phyloP scores from a whole-genome alignment of 2,329 filamentous ascomycete genomes.

The Verticillium isaacii region DNA sequence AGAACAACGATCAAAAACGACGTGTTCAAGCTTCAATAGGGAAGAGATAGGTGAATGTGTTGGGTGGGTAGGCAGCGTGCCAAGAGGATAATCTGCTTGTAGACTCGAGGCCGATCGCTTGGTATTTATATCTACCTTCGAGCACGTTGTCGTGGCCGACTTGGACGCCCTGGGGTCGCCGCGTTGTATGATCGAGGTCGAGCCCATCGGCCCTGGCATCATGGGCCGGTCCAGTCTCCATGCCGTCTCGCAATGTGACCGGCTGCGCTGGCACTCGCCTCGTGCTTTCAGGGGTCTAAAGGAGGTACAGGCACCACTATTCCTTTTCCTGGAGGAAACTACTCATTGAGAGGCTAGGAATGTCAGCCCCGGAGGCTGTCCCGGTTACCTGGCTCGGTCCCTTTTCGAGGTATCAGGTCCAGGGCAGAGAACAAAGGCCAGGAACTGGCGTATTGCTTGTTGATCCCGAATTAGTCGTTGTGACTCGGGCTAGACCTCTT shows the following conservation, averaged over 20 bases:
- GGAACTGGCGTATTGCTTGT: not conserved
- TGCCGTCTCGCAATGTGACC: not conserved
- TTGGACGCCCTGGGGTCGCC: not conserved
- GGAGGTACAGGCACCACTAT: not conserved
- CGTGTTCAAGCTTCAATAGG: not conserved
- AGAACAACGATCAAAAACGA: too few relatives aligned
- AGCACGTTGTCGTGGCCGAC: not conserved
- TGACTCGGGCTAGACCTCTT: not conserved
- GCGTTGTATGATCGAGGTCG: not conserved
- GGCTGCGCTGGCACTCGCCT: not conserved
- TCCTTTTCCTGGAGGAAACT: not conserved
- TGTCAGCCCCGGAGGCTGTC: not conserved
- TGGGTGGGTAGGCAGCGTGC: too few relatives aligned
- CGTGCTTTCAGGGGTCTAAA: not conserved
- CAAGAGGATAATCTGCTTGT: too few relatives aligned
- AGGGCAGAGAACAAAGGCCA: not conserved
- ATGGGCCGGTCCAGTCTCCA: not conserved
- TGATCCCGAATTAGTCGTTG: not conserved
- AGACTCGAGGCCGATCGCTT: not conserved
- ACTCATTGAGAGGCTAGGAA: not conserved
- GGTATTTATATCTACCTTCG: not conserved
- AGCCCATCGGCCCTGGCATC: not conserved
- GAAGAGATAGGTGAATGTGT: too few relatives aligned
- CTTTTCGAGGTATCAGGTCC: not conserved
- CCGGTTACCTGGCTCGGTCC: not conserved